A percentile compares a stretch with the other conserved stretches of the same genome.
phyloP scores from a whole-genome alignment of 2,329 filamentous ascomycete species.

The Diaporthe longicolla region DNA sequence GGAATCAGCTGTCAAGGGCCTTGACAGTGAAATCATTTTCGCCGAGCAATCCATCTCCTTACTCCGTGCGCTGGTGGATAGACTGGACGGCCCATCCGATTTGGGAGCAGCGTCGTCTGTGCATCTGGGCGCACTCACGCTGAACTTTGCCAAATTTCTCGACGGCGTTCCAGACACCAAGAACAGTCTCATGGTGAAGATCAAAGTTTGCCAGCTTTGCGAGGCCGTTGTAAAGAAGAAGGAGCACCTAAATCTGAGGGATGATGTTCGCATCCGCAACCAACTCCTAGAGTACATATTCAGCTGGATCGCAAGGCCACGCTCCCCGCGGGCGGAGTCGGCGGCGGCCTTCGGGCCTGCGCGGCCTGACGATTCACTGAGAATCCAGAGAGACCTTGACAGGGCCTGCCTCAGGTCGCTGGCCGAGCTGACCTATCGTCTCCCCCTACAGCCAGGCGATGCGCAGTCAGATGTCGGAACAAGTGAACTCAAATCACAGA shows the following conservation, averaged over 20 bases:
- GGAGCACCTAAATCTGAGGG: slow-evolving; percentile 76
- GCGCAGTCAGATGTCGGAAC: slow-evolving; percentile 76
- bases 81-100: slow-evolving; percentile 74
- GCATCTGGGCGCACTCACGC: slow-evolving; percentile 73
- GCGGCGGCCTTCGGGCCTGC: slow-evolving; percentile 53
- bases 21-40: slow-evolving; percentile 75
- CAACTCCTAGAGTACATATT: slow-evolving; percentile 78
- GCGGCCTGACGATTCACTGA: slow-evolving; percentile 69
- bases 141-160: slow-evolving; percentile 78
- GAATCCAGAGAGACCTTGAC: slow-evolving; percentile 76
- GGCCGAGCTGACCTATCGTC: slow-evolving; percentile 75
- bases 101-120: slow-evolving; percentile 73
- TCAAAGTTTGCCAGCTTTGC: slow-evolving; percentile 77
- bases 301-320: slow-evolving; percentile 76
- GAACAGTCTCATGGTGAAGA: slow-evolving; percentile 74
- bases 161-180: slow-evolving; percentile 70
- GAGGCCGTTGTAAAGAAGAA: slow-evolving; percentile 76
- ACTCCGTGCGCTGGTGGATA: slow-evolving; percentile 74
- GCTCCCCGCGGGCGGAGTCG: slow-evolving; percentile 62
- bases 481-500: slow-evolving; percentile 77
- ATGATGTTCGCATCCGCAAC: slow-evolving; percentile 78
- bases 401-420: slow-evolving; percentile 75
- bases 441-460: slow-evolving; percentile 76
- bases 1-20: slow-evolving; percentile 64
- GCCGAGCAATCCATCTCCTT: slow-evolving; percentile 77